Evolutionary conservation across 202 grass and related monocot genomes (phyloP).

Genomic region (Carex arenaria): DNA sequence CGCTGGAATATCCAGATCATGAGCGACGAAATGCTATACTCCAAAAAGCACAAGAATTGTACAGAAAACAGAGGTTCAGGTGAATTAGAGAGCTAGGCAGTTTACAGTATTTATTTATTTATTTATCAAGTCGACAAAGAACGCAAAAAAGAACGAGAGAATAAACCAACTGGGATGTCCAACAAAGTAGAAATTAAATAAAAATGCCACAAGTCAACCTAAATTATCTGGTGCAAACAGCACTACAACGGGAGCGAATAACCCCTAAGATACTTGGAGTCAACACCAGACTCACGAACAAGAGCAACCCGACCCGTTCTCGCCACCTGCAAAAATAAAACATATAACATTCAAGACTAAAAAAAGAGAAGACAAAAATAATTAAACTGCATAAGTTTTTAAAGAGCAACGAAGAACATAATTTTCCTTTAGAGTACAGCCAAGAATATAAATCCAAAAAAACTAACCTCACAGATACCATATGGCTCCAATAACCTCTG

Average conservation of each 20-base stretch:
- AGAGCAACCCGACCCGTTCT: constrained; percentile 78
- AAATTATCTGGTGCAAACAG: background rate
- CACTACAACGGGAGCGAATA: constrained; percentile 53
- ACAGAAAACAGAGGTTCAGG: background rate
- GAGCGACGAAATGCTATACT: no score
- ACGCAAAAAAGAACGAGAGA: background rate
- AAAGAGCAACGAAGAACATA: background rate
- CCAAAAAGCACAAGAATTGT: background rate
- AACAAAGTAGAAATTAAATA: background rate
- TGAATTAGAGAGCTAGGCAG: background rate
- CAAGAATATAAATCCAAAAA: background rate
- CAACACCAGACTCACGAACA: constrained; percentile 63
- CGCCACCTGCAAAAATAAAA: constrained; percentile 53
- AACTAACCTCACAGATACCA: constrained; percentile 94
- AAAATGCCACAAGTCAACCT: background rate
- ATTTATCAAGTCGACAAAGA: background rate
- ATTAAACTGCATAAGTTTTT: background rate
- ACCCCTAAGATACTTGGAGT: constrained; percentile 75
- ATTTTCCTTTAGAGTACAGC: background rate
- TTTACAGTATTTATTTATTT: background rate
- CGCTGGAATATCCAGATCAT: no score
- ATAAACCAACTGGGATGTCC: background rate
- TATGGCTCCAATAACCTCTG: constrained; percentile 94
- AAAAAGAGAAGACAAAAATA: background rate
- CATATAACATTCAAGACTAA: background rate